Conservation (phyloP, 2,329 filamentous ascomycete genomes). For the Ophiostoma australiae region DNA sequence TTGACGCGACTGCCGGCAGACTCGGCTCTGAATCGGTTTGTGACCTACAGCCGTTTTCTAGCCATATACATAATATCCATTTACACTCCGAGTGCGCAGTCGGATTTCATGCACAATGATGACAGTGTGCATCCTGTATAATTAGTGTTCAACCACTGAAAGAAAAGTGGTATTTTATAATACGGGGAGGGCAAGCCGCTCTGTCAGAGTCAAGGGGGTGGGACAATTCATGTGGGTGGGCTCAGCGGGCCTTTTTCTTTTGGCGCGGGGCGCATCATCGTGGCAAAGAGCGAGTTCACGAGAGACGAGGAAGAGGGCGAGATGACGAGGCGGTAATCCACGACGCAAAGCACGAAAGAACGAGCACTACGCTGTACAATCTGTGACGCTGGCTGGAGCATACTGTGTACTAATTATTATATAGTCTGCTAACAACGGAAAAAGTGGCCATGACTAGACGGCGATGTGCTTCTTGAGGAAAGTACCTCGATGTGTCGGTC, state of each 20-base stretch:
- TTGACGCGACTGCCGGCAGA: constrained; percentile 8
- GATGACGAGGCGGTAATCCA: background rate
- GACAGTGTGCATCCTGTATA: background rate
- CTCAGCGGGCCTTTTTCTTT: background rate
- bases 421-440: background rate
- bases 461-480: background rate
- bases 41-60: background rate
- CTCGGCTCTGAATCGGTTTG: background rate
- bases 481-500: background rate
- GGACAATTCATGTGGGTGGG: background rate
- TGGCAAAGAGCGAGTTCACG: constrained; percentile 10
- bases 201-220: background rate
- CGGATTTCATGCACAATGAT: constrained; percentile 4
- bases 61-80: background rate
- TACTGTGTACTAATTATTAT: no score
- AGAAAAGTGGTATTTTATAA: background rate
- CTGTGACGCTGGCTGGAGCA: background rate
- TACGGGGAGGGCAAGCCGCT: background rate
- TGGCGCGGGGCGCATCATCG: constrained; percentile 9
- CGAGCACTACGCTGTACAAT: background rate
- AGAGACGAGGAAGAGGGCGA: background rate
- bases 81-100: background rate
- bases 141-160: no score
- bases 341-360: background rate
- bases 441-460: background rate